These are phyloP conservation scores for Phyllosticta citrichinensis DNA, from an alignment of 2,329 filamentous ascomycete genomes.

Conservation along the genomic window DNA sequence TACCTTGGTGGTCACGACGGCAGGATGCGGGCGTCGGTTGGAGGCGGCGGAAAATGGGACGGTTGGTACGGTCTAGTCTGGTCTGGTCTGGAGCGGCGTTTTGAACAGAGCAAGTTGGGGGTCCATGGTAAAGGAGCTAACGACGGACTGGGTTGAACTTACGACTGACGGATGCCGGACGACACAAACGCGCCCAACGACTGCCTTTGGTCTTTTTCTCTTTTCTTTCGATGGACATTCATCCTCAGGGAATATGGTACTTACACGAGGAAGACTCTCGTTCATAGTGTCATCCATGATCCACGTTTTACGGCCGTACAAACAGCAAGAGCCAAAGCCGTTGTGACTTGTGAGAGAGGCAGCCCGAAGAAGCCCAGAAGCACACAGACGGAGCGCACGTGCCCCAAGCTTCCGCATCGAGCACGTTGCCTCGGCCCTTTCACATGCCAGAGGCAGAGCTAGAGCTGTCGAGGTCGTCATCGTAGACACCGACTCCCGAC, in stretches of 20 bases:
- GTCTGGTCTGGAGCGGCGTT: not conserved
- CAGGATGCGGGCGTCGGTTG: not conserved
- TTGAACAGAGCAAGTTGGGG: not conserved
- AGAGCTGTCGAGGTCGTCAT: not conserved
- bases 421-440: constrained; percentile 7
- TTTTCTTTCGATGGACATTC: not conserved
- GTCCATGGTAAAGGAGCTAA: not conserved
- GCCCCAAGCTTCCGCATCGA: not conserved
- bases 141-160: not conserved
- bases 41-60: not conserved
- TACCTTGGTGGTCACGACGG: not conserved
- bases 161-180: not conserved
- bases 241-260: not conserved
- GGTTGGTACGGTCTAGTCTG: not conserved
- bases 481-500: not conserved
- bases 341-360: not conserved
- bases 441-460: constrained; percentile 9
- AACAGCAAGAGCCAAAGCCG: not conserved
- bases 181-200: not conserved
- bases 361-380: not conserved
- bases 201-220: not conserved
- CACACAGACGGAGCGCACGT: not conserved
- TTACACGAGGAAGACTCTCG: not conserved
- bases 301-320: not conserved
- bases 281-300: not conserved